Evolutionary conservation across 2,329 filamentous ascomycete genomes (phyloP), one percentile per base, ranked within the genome.

Genomic region (Stagonosporopsis vannaccii): DNA sequence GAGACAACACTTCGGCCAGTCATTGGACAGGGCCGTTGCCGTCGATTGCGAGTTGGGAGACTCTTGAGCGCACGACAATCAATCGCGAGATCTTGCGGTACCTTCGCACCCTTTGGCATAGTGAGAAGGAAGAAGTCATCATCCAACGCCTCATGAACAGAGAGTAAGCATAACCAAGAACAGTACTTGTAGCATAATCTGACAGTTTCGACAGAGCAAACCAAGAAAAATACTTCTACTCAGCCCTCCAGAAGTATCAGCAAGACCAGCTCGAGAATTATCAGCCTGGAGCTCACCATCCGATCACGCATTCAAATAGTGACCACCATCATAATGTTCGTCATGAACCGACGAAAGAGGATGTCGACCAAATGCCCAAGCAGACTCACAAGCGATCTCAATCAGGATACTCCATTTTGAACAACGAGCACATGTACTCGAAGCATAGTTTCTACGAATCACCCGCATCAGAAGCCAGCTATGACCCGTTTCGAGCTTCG

Each of bases 221-320:
- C 62, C 91, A 97, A 51, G 92, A 97, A 72, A 96, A 97, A 71
- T 84, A 94, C 63, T 97, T 98, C 75, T 99, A 98, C 75, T 90
- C 87, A 76, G 84, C 96, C 19, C 83, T 99, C 7, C 78, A 89
- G 62, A 90, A 89, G 73, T 96, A 97, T 73, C 86, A 91, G 40
- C 88, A 96, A 61, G 87, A 91, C 60, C 89, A 95, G 65, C 77
- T 96, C 1, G 93, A 98, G 72, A 91, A 97, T 70, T 98, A 95
- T 70, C 78, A 82, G 51, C 89, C 89, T 56, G 87, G 88, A 26
- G 85, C 90, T 20, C 80, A 79, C 49, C 80, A 79, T 57, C 71
- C 73, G 30, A 75, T 97, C 51, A 86, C 86, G n/a, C 90, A 95
- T 71, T 97, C 94, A 0, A 85, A 89, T 52, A 97, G 92, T 75